Conservation (phyloP, 2,329 filamentous ascomycete species). For the Pseudocercospora macadamiae region DNA sequence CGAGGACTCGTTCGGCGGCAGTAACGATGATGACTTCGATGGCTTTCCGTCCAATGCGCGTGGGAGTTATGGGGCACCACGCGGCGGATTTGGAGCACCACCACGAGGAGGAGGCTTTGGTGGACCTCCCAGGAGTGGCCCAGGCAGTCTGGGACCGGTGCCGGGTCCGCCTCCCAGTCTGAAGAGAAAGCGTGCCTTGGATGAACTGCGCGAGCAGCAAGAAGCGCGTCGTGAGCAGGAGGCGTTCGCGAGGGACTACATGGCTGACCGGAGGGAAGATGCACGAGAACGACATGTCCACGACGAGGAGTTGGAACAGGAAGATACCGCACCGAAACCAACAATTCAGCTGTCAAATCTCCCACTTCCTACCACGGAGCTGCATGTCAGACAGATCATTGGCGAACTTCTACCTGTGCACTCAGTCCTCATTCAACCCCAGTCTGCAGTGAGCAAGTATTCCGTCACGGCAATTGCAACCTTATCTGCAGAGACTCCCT, state of each 20-base stretch:
- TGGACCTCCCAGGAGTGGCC: conserved; percentile 49
- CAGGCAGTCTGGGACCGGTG: conserved; percentile 52
- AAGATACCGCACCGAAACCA: conserved; percentile 50
- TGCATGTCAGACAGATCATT: conserved; percentile 63
- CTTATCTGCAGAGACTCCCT: conserved; percentile 76
- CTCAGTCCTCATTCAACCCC: conserved; percentile 29
- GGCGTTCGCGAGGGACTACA: conserved; percentile 23
- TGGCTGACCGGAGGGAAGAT: conserved; percentile 1
- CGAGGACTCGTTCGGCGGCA: conserved; percentile 69
- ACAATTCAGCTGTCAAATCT: conserved; percentile 59
- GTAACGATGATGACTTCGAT: conserved; percentile 46
- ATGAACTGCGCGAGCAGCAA: conserved; percentile 37
- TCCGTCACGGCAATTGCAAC: conserved; percentile 79
- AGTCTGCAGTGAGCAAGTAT: conserved; percentile 53
- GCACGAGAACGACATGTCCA: conserved; percentile 4
- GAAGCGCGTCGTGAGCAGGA: conserved; percentile 32
- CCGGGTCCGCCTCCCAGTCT: conserved; percentile 38
- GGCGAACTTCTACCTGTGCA: conserved; percentile 31
- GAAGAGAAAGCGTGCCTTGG: conserved; percentile 39
- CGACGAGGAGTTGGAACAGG: conserved; percentile 45
- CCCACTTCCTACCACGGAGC: conserved; percentile 55
- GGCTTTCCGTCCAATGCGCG: conserved; percentile 25
- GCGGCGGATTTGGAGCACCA: conserved; percentile 20
- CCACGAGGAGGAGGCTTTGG: conserved; percentile 19
- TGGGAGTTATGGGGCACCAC: conserved; percentile 18